These are phyloP conservation scores for Amborella trichopoda DNA, from an alignment of 164 flowering plant genomes.

Conservation along the genomic window DNA sequence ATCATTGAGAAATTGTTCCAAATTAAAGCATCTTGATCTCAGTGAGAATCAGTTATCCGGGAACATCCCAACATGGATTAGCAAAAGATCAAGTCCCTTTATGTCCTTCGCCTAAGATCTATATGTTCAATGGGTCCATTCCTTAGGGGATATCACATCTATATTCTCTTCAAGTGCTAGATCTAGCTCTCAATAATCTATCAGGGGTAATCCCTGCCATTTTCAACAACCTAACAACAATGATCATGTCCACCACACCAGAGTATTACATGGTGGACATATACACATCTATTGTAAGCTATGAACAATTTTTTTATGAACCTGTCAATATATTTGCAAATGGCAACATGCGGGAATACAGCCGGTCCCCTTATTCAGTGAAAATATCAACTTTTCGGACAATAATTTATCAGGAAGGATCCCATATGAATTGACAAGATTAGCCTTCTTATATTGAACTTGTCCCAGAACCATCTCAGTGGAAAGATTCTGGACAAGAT, in stretches of 20 bases:
- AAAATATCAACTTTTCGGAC: too few species aligned
- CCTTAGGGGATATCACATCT: conserved; percentile 39
- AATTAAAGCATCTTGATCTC: conserved; percentile 22
- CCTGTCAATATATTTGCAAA: too few species aligned
- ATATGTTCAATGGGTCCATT: conserved; percentile 42
- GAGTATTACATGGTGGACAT: too few species aligned
- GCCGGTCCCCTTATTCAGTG: too few species aligned
- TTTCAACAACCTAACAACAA: conserved; percentile 18
- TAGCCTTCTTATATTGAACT: too few species aligned
- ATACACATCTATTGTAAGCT: too few species aligned
- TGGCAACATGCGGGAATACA: too few species aligned
- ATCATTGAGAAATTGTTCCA: conserved; percentile 22
- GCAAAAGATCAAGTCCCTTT: conserved; percentile 28
- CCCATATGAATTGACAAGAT: too few species aligned
- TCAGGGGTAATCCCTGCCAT: conserved; percentile 50
- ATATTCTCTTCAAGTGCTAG: conserved; percentile 25
- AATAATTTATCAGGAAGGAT: too few species aligned
- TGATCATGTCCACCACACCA: too few species aligned
- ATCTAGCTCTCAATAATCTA: conserved; percentile 40
- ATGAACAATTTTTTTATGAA: too few species aligned
- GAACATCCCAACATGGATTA: conserved; percentile 42
- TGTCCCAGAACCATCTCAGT: conserved; percentile 45
- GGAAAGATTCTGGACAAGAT: conserved; percentile 48
- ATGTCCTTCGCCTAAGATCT: conserved; percentile 31
- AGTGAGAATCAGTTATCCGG: conserved; percentile 58